Evolutionary conservation across 2,329 filamentous ascomycete genomes (phyloP).

Genomic region (Ilyonectria mors-panacis): DNA sequence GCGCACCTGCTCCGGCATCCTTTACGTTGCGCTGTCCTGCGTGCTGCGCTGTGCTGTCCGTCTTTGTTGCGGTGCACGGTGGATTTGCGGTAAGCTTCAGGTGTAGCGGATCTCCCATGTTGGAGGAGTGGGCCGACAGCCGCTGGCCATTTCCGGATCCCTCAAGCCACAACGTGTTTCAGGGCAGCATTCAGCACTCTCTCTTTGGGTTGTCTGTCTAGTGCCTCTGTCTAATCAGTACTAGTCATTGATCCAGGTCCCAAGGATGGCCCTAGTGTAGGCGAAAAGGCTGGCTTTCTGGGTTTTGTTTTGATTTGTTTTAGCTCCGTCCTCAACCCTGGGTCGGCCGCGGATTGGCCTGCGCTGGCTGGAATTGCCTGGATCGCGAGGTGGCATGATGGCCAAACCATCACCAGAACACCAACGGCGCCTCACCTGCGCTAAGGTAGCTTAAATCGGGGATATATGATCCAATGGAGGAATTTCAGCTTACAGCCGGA

Average conservation of each 20-base stretch:
- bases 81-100: constrained; percentile 18
- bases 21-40: neutral
- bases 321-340: constrained; percentile 12
- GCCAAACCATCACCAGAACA: neutral
- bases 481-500: neutral
- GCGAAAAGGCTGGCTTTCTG: neutral
- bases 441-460: neutral
- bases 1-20: neutral
- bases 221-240: neutral
- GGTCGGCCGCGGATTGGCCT: constrained; percentile 5
- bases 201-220: neutral
- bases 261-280: neutral
- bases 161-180: constrained; percentile 18
- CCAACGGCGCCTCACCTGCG: neutral
- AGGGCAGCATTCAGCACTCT: neutral
- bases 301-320: constrained; percentile 9
- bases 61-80: neutral
- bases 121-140: neutral
- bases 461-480: neutral
- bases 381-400: neutral
- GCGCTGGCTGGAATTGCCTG: constrained; percentile 1
- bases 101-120: constrained; percentile 14
- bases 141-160: neutral
- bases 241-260: neutral
- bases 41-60: neutral